These are phyloP conservation scores for Rubroboletus satanas DNA, from an alignment of 768 basidiomycete species.

Conservation along the genomic window DNA sequence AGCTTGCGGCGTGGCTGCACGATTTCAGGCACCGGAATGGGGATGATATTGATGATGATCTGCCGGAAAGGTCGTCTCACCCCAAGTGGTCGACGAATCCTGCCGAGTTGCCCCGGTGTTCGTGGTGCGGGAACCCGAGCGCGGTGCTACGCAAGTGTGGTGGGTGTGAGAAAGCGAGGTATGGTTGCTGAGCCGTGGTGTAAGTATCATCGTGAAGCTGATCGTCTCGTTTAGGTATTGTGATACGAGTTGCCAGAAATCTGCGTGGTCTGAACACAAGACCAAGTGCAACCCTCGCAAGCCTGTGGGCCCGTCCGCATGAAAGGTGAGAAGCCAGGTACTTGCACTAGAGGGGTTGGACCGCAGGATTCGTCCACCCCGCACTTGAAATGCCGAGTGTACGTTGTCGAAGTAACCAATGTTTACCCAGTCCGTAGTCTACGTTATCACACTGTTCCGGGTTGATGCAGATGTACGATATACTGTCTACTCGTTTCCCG, in stretches of 20 bases:
- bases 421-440: neutral
- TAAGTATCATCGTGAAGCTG: neutral
- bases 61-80: slow-evolving; percentile 33
- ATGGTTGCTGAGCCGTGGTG: neutral
- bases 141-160: slow-evolving; percentile 52
- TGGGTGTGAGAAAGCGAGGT: slow-evolving; percentile 43
- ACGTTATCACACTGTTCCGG: neutral
- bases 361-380: slow-evolving; percentile 1
- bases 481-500: neutral
- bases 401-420: neutral
- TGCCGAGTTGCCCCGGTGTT: slow-evolving; percentile 56
- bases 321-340: neutral
- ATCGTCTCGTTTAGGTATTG: slow-evolving; percentile 10
- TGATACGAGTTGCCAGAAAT: slow-evolving; percentile 15
- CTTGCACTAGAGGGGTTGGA: neutral
- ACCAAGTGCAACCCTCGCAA: slow-evolving; percentile 6
- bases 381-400: neutral
- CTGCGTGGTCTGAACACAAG: slow-evolving; percentile 17
- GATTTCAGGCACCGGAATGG: slow-evolving; percentile 42
- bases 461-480: slow-evolving; percentile 14
- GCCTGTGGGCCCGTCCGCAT: neutral
- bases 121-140: slow-evolving; percentile 61
- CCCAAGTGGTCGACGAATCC: slow-evolving; percentile 46
- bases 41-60: slow-evolving; percentile 31
- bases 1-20: slow-evolving; percentile 57